Conservation (phyloP, 257 asterid species). For the Nicotiana sylvestris region DNA sequence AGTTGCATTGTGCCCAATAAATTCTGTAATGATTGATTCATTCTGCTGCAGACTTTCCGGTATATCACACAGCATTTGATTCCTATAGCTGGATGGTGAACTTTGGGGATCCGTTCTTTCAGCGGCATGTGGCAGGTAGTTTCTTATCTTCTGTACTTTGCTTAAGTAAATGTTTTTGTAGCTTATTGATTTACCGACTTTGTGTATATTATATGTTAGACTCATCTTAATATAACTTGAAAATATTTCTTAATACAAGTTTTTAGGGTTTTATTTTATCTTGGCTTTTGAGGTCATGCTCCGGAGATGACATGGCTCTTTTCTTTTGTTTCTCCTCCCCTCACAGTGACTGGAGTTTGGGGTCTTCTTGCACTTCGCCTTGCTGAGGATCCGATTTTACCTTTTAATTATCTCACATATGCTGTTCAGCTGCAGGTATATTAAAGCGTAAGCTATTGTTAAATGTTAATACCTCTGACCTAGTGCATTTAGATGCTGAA, state of each 20-base stretch:
- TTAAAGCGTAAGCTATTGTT: background rate
- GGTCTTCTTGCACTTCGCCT: constrained; percentile 86
- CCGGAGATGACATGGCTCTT: background rate
- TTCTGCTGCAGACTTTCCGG: constrained; percentile 71
- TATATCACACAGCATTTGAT: constrained; percentile 92
- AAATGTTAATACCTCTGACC: background rate
- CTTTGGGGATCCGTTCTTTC: constrained; percentile 80
- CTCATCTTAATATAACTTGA: background rate
- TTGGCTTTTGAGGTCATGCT: background rate
- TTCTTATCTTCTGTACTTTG: constrained; percentile 4
- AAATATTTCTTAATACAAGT: background rate
- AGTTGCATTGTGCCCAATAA: constrained; percentile 14
- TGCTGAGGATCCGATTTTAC: constrained; percentile 77
- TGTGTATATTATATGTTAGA: background rate
- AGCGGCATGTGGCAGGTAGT: constrained; percentile 81
- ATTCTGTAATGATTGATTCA: constrained; percentile 7
- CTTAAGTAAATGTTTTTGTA: background rate
- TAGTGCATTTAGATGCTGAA: background rate
- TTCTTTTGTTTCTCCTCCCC: constrained; percentile 15
- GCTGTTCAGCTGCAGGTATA: constrained; percentile 72
- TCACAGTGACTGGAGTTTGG: constrained; percentile 72
- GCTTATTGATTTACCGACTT: background rate
- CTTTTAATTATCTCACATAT: constrained; percentile 76
- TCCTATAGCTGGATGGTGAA: constrained; percentile 84
- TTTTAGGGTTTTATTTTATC: background rate